Percentiles rank a stretch among this genome's conserved stretches.
Conservation (phyloP, 2,329 filamentous ascomycete species). For the Epichloe gansuensis region DNA sequence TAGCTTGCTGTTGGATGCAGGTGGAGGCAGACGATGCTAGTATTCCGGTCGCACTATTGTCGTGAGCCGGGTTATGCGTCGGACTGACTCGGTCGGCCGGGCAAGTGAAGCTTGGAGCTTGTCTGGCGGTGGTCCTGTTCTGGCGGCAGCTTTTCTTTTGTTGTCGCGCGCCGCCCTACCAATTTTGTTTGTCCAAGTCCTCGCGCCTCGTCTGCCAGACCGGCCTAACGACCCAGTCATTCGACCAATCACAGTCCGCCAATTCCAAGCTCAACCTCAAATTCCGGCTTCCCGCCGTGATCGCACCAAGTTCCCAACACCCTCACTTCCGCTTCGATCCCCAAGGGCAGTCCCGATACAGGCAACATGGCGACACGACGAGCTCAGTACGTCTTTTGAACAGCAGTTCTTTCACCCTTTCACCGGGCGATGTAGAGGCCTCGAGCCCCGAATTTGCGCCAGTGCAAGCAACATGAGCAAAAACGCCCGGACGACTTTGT, state of each 20-base stretch:
- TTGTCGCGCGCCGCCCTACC: constrained; percentile 4
- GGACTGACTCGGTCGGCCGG: not conserved
- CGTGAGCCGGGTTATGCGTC: not conserved
- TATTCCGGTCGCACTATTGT: not conserved
- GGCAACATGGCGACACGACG: constrained; percentile 29
- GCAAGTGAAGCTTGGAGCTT: not conserved
- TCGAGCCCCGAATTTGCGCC: no score
- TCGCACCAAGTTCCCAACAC: constrained; percentile 12
- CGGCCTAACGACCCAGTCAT: constrained; percentile 18
- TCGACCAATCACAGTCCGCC: constrained; percentile 23
- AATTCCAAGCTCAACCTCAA: constrained; percentile 29
- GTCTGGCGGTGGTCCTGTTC: not conserved
- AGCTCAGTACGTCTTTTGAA: constrained; percentile 24
- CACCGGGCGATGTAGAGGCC: not conserved
- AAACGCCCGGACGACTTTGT: not conserved
- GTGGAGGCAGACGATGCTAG: not conserved
- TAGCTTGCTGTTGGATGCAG: not conserved
- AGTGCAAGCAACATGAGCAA: not conserved
- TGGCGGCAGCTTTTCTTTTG: constrained; percentile 2
- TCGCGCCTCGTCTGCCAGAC: constrained; percentile 5
- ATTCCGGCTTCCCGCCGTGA: not conserved
- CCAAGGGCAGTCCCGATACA: constrained; percentile 15
- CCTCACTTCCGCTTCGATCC: constrained; percentile 16
- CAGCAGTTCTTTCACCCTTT: not conserved
- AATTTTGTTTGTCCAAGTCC: not conserved